These are phyloP conservation scores for Aplosporella prunicola DNA, from an alignment of 2,329 filamentous ascomycete species.

Conservation along the genomic window DNA sequence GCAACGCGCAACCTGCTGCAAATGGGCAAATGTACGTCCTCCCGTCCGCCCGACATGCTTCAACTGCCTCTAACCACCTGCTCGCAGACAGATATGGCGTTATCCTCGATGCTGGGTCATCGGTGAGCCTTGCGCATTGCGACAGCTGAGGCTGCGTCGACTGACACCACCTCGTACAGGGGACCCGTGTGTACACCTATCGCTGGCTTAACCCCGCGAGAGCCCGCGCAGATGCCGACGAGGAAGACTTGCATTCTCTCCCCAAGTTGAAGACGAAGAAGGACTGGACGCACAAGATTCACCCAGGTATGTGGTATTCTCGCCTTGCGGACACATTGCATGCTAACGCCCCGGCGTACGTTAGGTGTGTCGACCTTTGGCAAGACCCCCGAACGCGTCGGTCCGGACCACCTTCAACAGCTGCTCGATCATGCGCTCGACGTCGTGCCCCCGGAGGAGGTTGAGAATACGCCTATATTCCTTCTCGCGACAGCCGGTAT, in stretches of 20 bases:
- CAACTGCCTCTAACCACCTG: conserved; percentile 4
- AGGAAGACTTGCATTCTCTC: conserved; percentile 55
- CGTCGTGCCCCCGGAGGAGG: conserved; percentile 65
- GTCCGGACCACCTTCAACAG: conserved; percentile 67
- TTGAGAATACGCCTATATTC: conserved; percentile 82
- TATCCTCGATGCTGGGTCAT: conserved; percentile 94
- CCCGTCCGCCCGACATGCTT: conserved; percentile 10
- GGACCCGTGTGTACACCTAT: conserved; percentile 90
- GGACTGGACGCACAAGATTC: conserved; percentile 86
- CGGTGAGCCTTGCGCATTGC: conserved; percentile 39
- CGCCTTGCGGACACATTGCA: too few species aligned
- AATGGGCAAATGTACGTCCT: conserved; percentile 35
- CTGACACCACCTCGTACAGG: conserved; percentile 32
- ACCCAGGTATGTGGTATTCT: conserved; percentile 64
- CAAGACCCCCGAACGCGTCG: conserved; percentile 63
- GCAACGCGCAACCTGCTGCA: too few species aligned
- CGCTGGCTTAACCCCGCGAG: conserved; percentile 73
- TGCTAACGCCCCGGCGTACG: conserved; percentile 4
- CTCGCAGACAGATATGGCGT: conserved; percentile 66
- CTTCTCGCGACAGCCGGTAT: conserved; percentile 94
- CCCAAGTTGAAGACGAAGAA: conserved; percentile 77
- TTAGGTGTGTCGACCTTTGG: conserved; percentile 77
- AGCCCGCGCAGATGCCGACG: conserved; percentile 52
- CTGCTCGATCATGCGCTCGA: conserved; percentile 75
- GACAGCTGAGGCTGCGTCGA: neutral